Base-by-base conservation (phyloP, 192 early-diverging fungal genomes). In the Cetraspora pellucida region DNA sequence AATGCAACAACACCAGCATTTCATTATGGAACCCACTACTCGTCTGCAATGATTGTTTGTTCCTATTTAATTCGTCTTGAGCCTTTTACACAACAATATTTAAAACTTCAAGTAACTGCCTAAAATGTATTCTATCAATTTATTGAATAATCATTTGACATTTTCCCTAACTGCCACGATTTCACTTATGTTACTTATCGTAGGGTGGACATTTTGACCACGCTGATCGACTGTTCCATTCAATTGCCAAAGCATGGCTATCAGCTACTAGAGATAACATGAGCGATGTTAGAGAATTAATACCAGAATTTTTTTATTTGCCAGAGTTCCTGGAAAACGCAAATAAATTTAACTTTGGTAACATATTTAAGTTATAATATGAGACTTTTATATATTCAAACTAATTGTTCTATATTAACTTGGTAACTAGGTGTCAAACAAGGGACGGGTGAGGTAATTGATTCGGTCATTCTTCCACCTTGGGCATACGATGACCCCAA, bases 11-110 rank as follows among this genome's bases (percentile, higher is more conserved):
- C 79, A 10, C 88, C 88, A 43, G 85, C 88, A 54, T 97, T 96
- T 82, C 94, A 95, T 67, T 98, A 98, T 80, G 97, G 96, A n/a
- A 96, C 96, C 11, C 97, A 98, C 79, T 98, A 98, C 81, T 95
- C 94, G 1, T 97, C 95, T 8, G 93, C 97, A 1, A 93, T 93
- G 82, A 90, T 93, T 58, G 95, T 96, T 2, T 90, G 95, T 25
- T 94, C 93, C 31, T 98, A 94, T 77, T 79, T 98, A 68, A 88
- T 98, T 21, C 88, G 97, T 14, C 77, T 94, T 43, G 96, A 98
- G 77, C 97, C 97, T 9, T 98, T 96, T 81, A 92, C 95, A 0
- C 89, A 91, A 25, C 87, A 93, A 63, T 93, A 93, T 78, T 73
- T 93, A 44, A 91, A 91, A 49, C 82, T 93, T 3, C 90, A 91